These are phyloP conservation scores for Phytophthora macrochlamydospora DNA, from an alignment of 352 stramenopile genomes.

Conservation along the genomic window DNA sequence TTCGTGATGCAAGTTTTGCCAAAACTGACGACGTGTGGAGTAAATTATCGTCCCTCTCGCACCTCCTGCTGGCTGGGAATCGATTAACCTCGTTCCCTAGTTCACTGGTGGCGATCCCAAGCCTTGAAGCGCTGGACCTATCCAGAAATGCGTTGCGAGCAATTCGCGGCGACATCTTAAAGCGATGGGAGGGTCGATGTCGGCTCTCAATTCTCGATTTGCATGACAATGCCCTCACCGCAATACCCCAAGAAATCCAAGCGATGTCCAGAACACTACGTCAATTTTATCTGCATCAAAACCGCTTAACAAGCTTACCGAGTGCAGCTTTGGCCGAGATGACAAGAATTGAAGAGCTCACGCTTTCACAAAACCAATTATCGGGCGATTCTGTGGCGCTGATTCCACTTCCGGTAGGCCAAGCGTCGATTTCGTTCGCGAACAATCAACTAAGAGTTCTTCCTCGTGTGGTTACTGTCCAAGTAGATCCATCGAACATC, in stretches of 20 bases:
- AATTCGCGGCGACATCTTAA: slow-evolving; percentile 25
- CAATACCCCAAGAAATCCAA: slow-evolving; percentile 43
- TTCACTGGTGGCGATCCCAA: slow-evolving; percentile 18
- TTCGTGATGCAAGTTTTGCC: slow-evolving; percentile 37
- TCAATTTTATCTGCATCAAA: slow-evolving; percentile 45
- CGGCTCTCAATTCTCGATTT: slow-evolving; percentile 42
- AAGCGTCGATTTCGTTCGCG: slow-evolving; percentile 31
- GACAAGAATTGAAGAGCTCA: slow-evolving; percentile 26
- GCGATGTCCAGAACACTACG: slow-evolving; percentile 35
- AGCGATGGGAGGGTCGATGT: slow-evolving; percentile 28
- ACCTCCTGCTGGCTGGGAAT: slow-evolving; percentile 27
- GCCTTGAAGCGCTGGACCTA: slow-evolving; percentile 28
- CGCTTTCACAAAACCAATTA: slow-evolving; percentile 31
- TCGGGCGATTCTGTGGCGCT: slow-evolving; percentile 13
- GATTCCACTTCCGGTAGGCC: slow-evolving; percentile 24
- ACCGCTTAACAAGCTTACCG: slow-evolving; percentile 46
- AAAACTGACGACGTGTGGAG: slow-evolving; percentile 22
- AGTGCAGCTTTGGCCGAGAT: slow-evolving; percentile 34
- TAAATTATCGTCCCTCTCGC: slow-evolving; percentile 12
- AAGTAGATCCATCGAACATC: slow-evolving; percentile 11
- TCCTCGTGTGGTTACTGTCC: slow-evolving; percentile 26
- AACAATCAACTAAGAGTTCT: slow-evolving; percentile 48
- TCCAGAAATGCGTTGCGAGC: slow-evolving; percentile 22
- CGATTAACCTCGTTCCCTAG: slow-evolving; percentile 23
- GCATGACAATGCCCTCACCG: slow-evolving; percentile 42